Conservation (phyloP, 345 rosid species). For the Citrus cavaleriei region DNA sequence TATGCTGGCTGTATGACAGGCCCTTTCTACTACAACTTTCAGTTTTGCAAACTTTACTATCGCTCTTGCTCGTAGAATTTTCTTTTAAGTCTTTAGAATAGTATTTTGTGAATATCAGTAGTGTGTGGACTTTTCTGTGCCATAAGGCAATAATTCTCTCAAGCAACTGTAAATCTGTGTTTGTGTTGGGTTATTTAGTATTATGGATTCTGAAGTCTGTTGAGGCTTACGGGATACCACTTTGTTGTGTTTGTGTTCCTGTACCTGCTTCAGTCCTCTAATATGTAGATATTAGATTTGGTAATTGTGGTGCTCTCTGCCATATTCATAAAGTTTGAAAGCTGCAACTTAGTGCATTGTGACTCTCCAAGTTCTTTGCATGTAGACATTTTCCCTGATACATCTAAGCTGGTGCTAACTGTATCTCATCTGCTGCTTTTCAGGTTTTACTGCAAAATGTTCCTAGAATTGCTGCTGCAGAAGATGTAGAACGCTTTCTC, state of each 20-base stretch:
- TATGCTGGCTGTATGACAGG: neutral
- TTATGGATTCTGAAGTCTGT: neutral
- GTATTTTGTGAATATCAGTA: neutral
- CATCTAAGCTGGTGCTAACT: neutral
- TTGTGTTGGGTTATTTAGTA: neutral
- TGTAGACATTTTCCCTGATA: neutral
- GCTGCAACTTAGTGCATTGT: neutral
- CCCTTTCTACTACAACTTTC: neutral
- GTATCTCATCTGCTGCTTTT: neutral
- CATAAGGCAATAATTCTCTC: neutral
- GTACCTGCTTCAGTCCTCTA: neutral
- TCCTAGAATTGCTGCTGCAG: slow-evolving; percentile 39
- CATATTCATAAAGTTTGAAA: neutral
- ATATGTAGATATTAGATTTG: neutral
- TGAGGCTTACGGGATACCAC: too few species aligned
- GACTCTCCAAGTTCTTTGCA: neutral
- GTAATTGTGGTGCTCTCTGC: neutral
- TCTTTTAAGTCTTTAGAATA: neutral
- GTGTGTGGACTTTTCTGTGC: neutral
- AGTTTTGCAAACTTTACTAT: neutral
- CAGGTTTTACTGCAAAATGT: slow-evolving; percentile 66
- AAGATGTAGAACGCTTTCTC: slow-evolving; percentile 73
- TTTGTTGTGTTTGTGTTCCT: neutral
- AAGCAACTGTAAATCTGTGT: neutral
- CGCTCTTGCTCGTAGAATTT: neutral